phyloP scores from a whole-genome alignment of 805 yeast genomes.

The Saccharomycopsis selenospora region DNA sequence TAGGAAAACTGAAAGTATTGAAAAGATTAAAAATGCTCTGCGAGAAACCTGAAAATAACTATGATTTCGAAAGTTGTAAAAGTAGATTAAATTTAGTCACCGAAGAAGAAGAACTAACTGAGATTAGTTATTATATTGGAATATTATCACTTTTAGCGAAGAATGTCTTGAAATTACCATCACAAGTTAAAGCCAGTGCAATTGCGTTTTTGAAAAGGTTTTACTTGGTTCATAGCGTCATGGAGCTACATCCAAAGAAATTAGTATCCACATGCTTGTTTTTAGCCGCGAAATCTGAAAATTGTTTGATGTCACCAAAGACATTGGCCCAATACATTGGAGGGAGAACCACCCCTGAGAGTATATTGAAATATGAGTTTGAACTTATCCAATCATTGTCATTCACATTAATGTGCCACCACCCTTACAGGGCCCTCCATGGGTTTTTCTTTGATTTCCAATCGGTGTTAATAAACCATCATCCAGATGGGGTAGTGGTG shows the following conservation, averaged over 20 bases:
- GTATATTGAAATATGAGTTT: constrained; percentile 75
- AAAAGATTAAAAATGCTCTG: constrained; percentile 29
- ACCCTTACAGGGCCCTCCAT: constrained; percentile 82
- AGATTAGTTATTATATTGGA: constrained; percentile 65
- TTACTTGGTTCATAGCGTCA: constrained; percentile 69
- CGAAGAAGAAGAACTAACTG: constrained; percentile 60
- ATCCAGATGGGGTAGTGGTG: constrained; percentile 20
- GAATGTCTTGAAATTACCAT: constrained; percentile 69
- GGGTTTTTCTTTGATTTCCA: constrained; percentile 94
- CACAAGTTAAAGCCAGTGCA: constrained; percentile 81
- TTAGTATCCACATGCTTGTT: constrained; percentile 78
- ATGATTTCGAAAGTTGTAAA: constrained; percentile 24
- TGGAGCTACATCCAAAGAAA: constrained; percentile 83
- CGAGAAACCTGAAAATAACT: constrained; percentile 28
- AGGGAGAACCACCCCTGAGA: constrained; percentile 56
- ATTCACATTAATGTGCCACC: constrained; percentile 81
- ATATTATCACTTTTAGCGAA: constrained; percentile 60
- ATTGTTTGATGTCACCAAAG: constrained; percentile 78
- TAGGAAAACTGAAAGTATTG: constrained; percentile 37
- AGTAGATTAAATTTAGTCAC: constrained; percentile 40
- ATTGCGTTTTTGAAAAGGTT: constrained; percentile 74
- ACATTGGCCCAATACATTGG: constrained; percentile 49
- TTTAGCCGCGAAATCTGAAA: constrained; percentile 88
- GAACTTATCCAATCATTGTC: constrained; percentile 61
- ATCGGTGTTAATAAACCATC: constrained; percentile 35